A percentile compares a stretch with the other conserved stretches of the same genome.
phyloP scores from a whole-genome alignment of 345 rosid species.

The Eucalyptus pumila region DNA sequence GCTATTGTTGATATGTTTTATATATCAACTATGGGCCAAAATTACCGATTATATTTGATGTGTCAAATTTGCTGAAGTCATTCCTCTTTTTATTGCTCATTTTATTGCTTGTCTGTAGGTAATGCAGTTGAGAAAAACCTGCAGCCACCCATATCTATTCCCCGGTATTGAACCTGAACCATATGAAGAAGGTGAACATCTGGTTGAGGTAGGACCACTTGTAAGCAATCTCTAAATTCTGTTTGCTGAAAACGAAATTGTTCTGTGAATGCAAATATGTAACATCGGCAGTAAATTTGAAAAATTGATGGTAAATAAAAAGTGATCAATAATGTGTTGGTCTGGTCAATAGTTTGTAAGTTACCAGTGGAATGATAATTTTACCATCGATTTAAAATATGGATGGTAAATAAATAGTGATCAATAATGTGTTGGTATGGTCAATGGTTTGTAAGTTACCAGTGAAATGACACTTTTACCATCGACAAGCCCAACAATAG shows the following conservation, averaged over 20 bases:
- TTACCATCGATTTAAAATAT: neutral
- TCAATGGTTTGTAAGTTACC: neutral
- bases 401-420: neutral
- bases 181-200: constrained; percentile 88
- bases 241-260: neutral
- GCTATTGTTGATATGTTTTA: neutral
- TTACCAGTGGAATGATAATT: neutral
- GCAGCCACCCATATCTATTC: constrained; percentile 93
- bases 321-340: neutral
- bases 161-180: constrained; percentile 95
- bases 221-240: neutral
- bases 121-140: constrained; percentile 78
- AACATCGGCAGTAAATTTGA: neutral
- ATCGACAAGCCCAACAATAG: neutral
- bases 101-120: constrained; percentile 26
- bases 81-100: neutral
- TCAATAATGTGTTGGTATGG: neutral
- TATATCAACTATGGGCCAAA: neutral
- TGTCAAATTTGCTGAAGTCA: neutral
- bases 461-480: neutral
- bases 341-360: neutral
- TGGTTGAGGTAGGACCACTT: constrained; percentile 50
- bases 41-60: neutral
- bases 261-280: neutral
- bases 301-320: neutral